Evolutionary conservation across 129 eudicot species (phyloP).

Genomic region (Tagetes patula): DNA sequence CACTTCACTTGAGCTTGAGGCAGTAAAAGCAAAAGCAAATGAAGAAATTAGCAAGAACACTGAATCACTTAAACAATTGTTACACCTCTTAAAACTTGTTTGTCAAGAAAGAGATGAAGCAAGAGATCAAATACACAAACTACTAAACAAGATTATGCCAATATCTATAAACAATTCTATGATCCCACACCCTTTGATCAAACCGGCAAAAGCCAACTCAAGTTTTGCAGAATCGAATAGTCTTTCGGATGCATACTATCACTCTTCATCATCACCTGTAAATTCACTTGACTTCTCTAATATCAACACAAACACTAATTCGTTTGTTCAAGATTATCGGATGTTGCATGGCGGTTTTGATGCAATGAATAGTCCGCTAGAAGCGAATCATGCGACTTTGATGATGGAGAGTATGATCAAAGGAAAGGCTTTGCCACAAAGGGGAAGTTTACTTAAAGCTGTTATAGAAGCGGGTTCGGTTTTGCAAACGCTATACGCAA

Average conservation of each 20-base stretch:
- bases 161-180: slow-evolving; percentile 2
- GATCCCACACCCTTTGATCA: slow-evolving; percentile 26
- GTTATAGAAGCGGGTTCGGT: slow-evolving; percentile 62
- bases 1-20: slow-evolving; percentile 57
- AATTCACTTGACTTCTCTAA: slow-evolving; percentile 50
- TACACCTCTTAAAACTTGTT: slow-evolving; percentile 54
- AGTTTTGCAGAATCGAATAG: slow-evolving; percentile 63
- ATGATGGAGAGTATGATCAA: slow-evolving; percentile 50
- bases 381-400: slow-evolving; percentile 41
- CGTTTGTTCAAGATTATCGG: slow-evolving; percentile 32
- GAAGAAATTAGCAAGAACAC: slow-evolving; percentile 57
- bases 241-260: slow-evolving; percentile 51
- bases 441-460: slow-evolving; percentile 53
- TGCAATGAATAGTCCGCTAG: slow-evolving; percentile 3
- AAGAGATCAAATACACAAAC: slow-evolving; percentile 50
- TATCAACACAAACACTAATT: slow-evolving; percentile 28
- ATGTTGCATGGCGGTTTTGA: slow-evolving; percentile 2
- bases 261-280: slow-evolving; percentile 50
- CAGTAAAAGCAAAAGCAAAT: slow-evolving; percentile 51
- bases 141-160: slow-evolving; percentile 45
- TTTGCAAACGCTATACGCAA: slow-evolving; percentile 48
- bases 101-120: slow-evolving; percentile 93
- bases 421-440: slow-evolving; percentile 58
- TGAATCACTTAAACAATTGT: slow-evolving; percentile 48
- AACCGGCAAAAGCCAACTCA: slow-evolving; percentile 53